A percentile compares a stretch with the other conserved stretches of the same genome.
These are phyloP conservation scores for Neurospora sp. DNA, from an alignment of 495 filamentous ascomycete species.

Conservation along the genomic window DNA sequence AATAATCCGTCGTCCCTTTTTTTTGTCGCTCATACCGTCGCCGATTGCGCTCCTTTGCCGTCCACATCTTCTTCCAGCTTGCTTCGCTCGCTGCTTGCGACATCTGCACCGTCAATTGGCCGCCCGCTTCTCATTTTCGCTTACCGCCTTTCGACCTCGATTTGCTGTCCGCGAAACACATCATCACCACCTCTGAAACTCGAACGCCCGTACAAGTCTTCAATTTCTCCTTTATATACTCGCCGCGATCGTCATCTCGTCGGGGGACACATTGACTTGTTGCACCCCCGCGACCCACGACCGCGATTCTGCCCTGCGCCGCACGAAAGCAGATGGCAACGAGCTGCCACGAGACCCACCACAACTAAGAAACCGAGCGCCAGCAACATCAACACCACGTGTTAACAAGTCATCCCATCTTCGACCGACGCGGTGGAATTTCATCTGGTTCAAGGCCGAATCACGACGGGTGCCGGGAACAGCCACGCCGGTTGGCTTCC, in stretches of 20 bases:
- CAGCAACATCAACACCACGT: neutral
- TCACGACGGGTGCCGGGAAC: neutral
- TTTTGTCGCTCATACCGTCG: neutral
- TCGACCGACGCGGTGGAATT: neutral
- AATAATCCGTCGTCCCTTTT: neutral
- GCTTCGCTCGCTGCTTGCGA: neutral
- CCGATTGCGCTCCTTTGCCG: neutral
- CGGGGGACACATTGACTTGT: neutral
- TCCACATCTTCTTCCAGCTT: conserved; percentile 1
- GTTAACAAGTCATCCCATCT: neutral
- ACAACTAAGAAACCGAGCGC: neutral
- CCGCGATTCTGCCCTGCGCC: neutral
- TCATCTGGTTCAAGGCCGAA: neutral
- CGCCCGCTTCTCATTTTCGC: conserved; percentile 32
- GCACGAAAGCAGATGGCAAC: neutral
- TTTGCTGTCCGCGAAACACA: conserved; percentile 1
- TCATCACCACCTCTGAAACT: neutral
- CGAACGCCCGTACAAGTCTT: neutral
- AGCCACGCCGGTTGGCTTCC: neutral
- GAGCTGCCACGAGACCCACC: neutral
- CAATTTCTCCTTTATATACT: neutral
- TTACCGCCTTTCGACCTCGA: conserved; percentile 25
- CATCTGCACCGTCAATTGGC: conserved; percentile 16
- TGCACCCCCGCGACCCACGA: neutral
- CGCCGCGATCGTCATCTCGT: neutral